Evolutionary conservation across 2,329 filamentous ascomycete species (phyloP).

Genomic region (Fusarium liriodendri): DNA sequence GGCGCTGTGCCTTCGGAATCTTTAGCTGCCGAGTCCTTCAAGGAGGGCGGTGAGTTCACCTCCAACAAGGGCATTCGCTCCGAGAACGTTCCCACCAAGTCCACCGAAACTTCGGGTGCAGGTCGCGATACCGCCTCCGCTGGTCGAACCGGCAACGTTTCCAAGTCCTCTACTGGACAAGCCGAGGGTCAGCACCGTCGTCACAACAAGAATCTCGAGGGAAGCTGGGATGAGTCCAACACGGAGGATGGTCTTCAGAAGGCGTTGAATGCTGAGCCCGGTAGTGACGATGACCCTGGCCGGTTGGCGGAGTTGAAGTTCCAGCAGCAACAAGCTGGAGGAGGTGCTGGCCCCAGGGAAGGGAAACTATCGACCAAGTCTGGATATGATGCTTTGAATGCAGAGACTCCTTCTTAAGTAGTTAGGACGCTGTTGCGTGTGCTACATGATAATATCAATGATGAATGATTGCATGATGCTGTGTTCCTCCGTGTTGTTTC

Average conservation of each 20-base stretch:
- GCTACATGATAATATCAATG: conserved; percentile 15
- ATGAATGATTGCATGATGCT: conserved; percentile 29
- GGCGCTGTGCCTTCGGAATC: conserved; percentile 76
- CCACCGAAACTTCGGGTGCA: conserved; percentile 13
- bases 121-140: conserved; percentile 12
- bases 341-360: conserved; percentile 45
- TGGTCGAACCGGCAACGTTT: conserved; percentile 1
- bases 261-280: conserved; percentile 56
- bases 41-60: conserved; percentile 68
- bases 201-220: conserved; percentile 58
- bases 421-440: not conserved
- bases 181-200: conserved; percentile 53
- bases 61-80: conserved; percentile 63
- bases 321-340: conserved; percentile 37
- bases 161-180: conserved; percentile 31
- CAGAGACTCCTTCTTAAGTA: conserved; percentile 42
- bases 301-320: conserved; percentile 58
- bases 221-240: conserved; percentile 46
- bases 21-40: conserved; percentile 79
- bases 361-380: conserved; percentile 40
- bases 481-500: not conserved
- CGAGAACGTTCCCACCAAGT: conserved; percentile 29
- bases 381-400: conserved; percentile 47
- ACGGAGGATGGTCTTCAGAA: conserved; percentile 52
- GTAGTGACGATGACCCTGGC: conserved; percentile 60